Base-by-base conservation (phyloP, 345 rosid genomes). In the Rhodamnia rubescens region DNA sequence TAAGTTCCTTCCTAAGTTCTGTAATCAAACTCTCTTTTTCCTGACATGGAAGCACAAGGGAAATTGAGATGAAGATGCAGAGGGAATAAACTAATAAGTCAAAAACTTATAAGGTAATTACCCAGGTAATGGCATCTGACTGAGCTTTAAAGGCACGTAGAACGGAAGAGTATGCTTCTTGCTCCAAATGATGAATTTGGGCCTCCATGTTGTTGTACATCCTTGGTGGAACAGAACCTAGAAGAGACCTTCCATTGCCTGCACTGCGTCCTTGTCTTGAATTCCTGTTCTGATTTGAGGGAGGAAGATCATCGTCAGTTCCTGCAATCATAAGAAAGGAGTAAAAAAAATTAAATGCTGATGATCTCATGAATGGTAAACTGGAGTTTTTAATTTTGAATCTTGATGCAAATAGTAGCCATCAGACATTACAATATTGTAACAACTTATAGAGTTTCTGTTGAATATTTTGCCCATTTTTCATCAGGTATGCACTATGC, bases 111-210 rank as follows among this genome's bases (percentile, higher is more conserved):
- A 14, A 83, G 64, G 22, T 29, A 83, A 50, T 74, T 95, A 97
- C 99, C 99, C 99, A 97, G 87, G 99, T 89, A 87, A 97, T 93
- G 83, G 98, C 99, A 93, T 97, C 99, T 56, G 98, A 92, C 87
- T 97, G 99, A 87, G 99, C 99, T 92, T 96, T 97, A 88, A 97
- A 97, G 85, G 99, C 99, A 87, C 99, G 94, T 85, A 97, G 89
- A 50, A 96, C 98, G 85, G 99, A 92, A 87, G 95, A 90, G 88
- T 97, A 97, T 81, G 99, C 99, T 89, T 97, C 99, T 91, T 96
- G 98, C 88, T 97, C 99, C 83, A 97, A 96, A 89, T 84, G 91
- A 92, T 93, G 98, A 90, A 97, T 95, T 88, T 97, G 98, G 86
- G 91, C 88, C 88, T 97, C 99, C 99, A 96, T 97, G 84, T 92